These are phyloP conservation scores for Yamadazyma philogaea DNA, from an alignment of 805 yeast genomes.

Conservation along the genomic window DNA sequence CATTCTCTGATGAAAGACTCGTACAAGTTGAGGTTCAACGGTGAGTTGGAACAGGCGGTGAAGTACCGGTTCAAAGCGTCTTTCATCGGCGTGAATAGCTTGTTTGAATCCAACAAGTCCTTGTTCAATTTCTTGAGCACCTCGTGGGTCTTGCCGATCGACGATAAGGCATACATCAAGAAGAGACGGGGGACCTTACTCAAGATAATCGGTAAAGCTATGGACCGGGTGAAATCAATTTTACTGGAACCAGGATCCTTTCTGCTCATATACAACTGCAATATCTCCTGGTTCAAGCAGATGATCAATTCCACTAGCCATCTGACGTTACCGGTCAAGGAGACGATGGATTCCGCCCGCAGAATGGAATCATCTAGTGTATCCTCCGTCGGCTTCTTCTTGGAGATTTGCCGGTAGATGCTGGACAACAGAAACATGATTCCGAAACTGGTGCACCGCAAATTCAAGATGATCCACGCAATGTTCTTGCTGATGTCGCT, in stretches of 20 bases:
- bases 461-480: conserved; percentile 63
- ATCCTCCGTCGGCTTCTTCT: conserved; percentile 53
- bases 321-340: conserved; percentile 70
- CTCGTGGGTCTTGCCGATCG: conserved; percentile 60
- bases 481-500: conserved; percentile 43
- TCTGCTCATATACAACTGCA: conserved; percentile 40
- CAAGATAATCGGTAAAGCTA: conserved; percentile 57
- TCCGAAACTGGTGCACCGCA: conserved; percentile 70
- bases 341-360: conserved; percentile 60
- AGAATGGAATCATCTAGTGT: conserved; percentile 50
- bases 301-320: conserved; percentile 84
- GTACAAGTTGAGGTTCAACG: conserved; percentile 53
- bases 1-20: conserved; percentile 63
- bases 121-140: conserved; percentile 55
- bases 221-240: conserved; percentile 31
- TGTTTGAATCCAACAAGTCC: conserved; percentile 41
- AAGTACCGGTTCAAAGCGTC: conserved; percentile 53
- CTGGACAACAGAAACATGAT: conserved; percentile 59
- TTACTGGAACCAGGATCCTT: conserved; percentile 17
- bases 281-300: conserved; percentile 67
- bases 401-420: conserved; percentile 62
- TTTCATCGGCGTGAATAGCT: conserved; percentile 46
- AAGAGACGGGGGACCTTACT: conserved; percentile 70
- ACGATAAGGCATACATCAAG: conserved; percentile 62
- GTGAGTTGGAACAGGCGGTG: conserved; percentile 46